phyloP scores from a whole-genome alignment of 2,329 filamentous ascomycete species.

The Clonostachys chloroleuca region DNA sequence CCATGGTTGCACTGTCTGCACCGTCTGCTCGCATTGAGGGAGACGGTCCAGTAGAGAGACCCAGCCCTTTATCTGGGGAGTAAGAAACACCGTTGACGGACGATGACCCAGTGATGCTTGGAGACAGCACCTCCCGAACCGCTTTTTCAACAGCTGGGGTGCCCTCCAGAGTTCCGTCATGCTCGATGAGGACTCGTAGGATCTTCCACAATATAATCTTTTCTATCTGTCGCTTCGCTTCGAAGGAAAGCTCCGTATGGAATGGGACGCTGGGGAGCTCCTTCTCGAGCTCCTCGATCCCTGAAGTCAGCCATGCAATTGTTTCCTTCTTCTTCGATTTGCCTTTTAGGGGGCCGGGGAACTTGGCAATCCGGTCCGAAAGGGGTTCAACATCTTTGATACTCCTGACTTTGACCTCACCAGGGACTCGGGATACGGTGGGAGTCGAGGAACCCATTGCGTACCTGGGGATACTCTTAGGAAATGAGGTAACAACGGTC shows the following conservation, averaged over 20 bases:
- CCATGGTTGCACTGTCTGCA: slow-evolving; percentile 64
- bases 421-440: slow-evolving; percentile 76
- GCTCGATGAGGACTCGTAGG: slow-evolving; percentile 73
- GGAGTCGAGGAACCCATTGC: slow-evolving; percentile 68
- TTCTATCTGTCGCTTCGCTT: slow-evolving; percentile 72
- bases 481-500: slow-evolving; percentile 77
- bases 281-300: slow-evolving; percentile 70
- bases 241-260: slow-evolving; percentile 46
- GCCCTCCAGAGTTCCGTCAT: slow-evolving; percentile 79
- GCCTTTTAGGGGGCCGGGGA: slow-evolving; percentile 83
- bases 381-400: slow-evolving; percentile 71
- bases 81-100: slow-evolving; percentile 16
- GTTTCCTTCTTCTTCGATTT: slow-evolving; percentile 97
- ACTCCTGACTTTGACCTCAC: slow-evolving; percentile 74
- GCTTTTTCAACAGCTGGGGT: slow-evolving; percentile 67
- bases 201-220: slow-evolving; percentile 85
- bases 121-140: slow-evolving; percentile 70
- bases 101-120: slow-evolving; percentile 28
- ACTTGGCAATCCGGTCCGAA: slow-evolving; percentile 69
- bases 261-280: slow-evolving; percentile 43
- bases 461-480: slow-evolving; percentile 84
- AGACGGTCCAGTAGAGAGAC: slow-evolving; percentile 9
- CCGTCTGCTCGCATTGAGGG: slow-evolving; percentile 54
- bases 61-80: slow-evolving; percentile 1
- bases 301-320: slow-evolving; percentile 71